phyloP scores from a whole-genome alignment of 1,284 basidiomycete genomes.

The Pseudozyma sp. region DNA sequence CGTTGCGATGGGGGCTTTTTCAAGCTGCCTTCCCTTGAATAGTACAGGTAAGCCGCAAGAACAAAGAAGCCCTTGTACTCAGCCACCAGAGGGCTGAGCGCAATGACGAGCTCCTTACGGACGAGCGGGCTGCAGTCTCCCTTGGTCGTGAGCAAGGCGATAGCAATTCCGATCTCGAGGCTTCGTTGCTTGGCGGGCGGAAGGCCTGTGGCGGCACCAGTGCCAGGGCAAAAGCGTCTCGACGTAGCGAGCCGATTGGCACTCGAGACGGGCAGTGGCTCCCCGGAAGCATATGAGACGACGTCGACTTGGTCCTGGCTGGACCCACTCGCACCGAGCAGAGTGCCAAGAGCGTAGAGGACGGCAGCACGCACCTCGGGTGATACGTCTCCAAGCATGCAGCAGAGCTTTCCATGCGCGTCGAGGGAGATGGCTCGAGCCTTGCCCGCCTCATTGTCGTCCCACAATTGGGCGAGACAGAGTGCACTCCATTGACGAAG shows the following conservation, averaged over 20 bases:
- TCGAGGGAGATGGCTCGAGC: slow-evolving; percentile 83
- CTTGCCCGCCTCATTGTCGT: slow-evolving; percentile 89
- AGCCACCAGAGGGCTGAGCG: slow-evolving; percentile 91
- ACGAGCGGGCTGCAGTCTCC: slow-evolving; percentile 97
- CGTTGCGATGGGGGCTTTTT: slow-evolving; percentile 23
- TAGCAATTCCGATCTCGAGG: slow-evolving; percentile 73
- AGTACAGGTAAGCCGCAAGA: slow-evolving; percentile 93
- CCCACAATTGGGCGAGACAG: slow-evolving; percentile 96
- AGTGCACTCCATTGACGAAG: slow-evolving; percentile 93
- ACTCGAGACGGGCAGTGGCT: slow-evolving; percentile 21
- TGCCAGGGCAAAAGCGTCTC: slow-evolving; percentile 76
- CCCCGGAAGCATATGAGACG: slow-evolving; percentile 34
- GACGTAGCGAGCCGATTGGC: slow-evolving; percentile 13
- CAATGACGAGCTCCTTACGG: slow-evolving; percentile 89
- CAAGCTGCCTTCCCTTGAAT: slow-evolving; percentile 74
- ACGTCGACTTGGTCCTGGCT: slow-evolving; percentile 60
- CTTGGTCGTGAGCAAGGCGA: slow-evolving; percentile 77
- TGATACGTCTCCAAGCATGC: slow-evolving; percentile 85
- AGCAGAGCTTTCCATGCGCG: slow-evolving; percentile 87
- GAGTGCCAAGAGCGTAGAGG: slow-evolving; percentile 90
- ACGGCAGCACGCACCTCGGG: slow-evolving; percentile 93
- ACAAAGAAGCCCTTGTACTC: slow-evolving; percentile 97
- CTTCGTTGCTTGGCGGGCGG: slow-evolving; percentile 78
- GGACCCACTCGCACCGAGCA: slow-evolving; percentile 86
- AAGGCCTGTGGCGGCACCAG: slow-evolving; percentile 83